Conservation (phyloP, 2,329 filamentous ascomycete species). For the Penicillium brasilianum region DNA sequence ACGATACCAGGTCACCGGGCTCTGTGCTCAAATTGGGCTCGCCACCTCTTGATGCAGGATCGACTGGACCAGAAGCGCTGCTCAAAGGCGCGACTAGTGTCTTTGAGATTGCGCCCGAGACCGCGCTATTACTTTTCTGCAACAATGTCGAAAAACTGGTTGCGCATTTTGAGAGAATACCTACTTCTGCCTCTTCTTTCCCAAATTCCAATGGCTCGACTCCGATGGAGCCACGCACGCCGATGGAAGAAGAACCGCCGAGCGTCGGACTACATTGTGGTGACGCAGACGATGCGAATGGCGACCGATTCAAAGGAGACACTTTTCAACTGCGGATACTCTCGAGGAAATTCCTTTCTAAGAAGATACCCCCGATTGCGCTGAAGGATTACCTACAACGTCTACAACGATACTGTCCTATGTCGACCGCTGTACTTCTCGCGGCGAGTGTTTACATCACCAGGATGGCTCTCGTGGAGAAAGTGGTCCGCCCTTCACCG, state of each 20-base stretch:
- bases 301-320: slow-evolving; percentile 73
- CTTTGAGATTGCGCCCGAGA: slow-evolving; percentile 71
- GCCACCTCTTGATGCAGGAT: slow-evolving; percentile 7
- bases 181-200: slow-evolving; percentile 13
- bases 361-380: slow-evolving; percentile 79
- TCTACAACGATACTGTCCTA: slow-evolving; percentile 88
- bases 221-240: slow-evolving; percentile 34
- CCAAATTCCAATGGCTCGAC: slow-evolving; percentile 55
- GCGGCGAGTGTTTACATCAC: slow-evolving; percentile 88
- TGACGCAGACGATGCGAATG: slow-evolving; percentile 52
- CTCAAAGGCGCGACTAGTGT: slow-evolving; percentile 44
- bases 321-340: slow-evolving; percentile 83
- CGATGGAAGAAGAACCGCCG: slow-evolving; percentile 31
- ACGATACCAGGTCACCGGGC: slow-evolving; percentile 16
- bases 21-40: slow-evolving; percentile 25
- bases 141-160: slow-evolving; percentile 64
- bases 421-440: slow-evolving; percentile 92
- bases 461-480: slow-evolving; percentile 76
- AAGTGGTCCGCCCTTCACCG: slow-evolving; percentile 77
- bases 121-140: slow-evolving; percentile 80
- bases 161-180: slow-evolving; percentile 63
- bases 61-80: slow-evolving; percentile 6
- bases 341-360: slow-evolving; percentile 91
- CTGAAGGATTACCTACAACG: slow-evolving; percentile 84
- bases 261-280: slow-evolving; percentile 44